Base-by-base conservation (phyloP, 2,329 filamentous ascomycete genomes). In the Ceratocystis cacaofunesta region DNA sequence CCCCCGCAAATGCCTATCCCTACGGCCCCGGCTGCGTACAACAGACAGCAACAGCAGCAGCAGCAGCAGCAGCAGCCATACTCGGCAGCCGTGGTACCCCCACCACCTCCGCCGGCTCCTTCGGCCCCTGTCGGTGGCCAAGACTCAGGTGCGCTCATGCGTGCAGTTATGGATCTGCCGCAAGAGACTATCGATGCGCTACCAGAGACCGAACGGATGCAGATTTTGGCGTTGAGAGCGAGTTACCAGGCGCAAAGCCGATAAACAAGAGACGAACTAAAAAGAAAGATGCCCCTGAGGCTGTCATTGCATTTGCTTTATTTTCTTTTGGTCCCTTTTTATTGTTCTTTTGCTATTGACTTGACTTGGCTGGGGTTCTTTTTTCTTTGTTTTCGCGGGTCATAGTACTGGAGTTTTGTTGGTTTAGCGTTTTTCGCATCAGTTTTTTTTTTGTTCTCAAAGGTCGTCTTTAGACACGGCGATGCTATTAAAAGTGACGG, bases 131-230 rank as follows among this genome's bases (percentile, higher is more conserved):
- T 73, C 1, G 70, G 73, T 12, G 76, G 79, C 15, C 78, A 81
- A 52, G 84, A 88, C 67, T 83, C 88, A 52, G 85, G 89, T 61
- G 84, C 86, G 55, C 80, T 96, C 64, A 85, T 96, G 73, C 83
- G 88, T 69, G 88, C 91, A 70, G 88, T 96, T 61, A 80, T 96
- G 78, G 83, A 82, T 64, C 85, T 96, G 77, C 84, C 90, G 1
- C 87, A 89, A 71, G 82, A 89, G 67, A 84, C 89, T 66, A 91
- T 97, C 70, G 87, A 92, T 72, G 82, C 85, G 71, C 78, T 96
- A 61, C 85, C 88, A 5, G 87, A 90, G 46, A 82, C 83, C 22
- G 87, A 94, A 71, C 81, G 88, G 64, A 82, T 83, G 68, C 90
- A 96, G 74, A 87, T 97, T 65, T 82, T 96, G 77, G 80, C 86